Percentiles rank a stretch among this genome's conserved stretches.
Evolutionary conservation across 2,329 filamentous ascomycete genomes (phyloP).

Genomic region (Xylaria sp.): DNA sequence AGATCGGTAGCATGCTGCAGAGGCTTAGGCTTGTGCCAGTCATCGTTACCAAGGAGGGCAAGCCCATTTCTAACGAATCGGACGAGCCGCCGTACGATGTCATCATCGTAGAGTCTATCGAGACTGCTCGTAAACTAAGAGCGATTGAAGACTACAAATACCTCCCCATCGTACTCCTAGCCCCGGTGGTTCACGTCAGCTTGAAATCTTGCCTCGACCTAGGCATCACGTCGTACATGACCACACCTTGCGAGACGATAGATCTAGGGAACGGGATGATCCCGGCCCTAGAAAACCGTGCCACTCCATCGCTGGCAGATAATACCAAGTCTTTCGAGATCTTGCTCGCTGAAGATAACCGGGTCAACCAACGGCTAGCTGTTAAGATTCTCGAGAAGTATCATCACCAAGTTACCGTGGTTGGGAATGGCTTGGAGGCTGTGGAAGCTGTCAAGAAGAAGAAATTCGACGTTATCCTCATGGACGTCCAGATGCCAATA

Average conservation of each 20-base stretch:
- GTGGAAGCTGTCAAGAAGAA: slow-evolving; percentile 89
- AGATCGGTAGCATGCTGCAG: slow-evolving; percentile 77
- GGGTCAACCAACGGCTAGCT: slow-evolving; percentile 92
- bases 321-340: slow-evolving; percentile 97
- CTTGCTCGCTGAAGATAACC: slow-evolving; percentile 92
- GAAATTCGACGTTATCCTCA: slow-evolving; percentile 94
- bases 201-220: slow-evolving; percentile 92
- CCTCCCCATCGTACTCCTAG: slow-evolving; percentile 90
- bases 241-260: slow-evolving; percentile 89
- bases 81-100: slow-evolving; percentile 81
- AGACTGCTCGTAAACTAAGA: slow-evolving; percentile 82
- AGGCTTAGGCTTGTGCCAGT: slow-evolving; percentile 79
- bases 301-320: slow-evolving; percentile 87
- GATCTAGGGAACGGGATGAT: slow-evolving; percentile 96
- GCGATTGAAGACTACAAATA: slow-evolving; percentile 96
- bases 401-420: slow-evolving; percentile 88
- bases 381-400: slow-evolving; percentile 98
- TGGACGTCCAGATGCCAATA: slow-evolving; percentile 99
- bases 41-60: slow-evolving; percentile 80
- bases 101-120: slow-evolving; percentile 92
- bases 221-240: slow-evolving; percentile 99
- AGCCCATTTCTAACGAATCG: slow-evolving; percentile 56
- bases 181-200: slow-evolving; percentile 85
- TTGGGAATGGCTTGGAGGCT: slow-evolving; percentile 92
- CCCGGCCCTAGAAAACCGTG: slow-evolving; percentile 89